Base-by-base conservation (phyloP, 345 rosid species). In the Sisymbrium altissimum region DNA sequence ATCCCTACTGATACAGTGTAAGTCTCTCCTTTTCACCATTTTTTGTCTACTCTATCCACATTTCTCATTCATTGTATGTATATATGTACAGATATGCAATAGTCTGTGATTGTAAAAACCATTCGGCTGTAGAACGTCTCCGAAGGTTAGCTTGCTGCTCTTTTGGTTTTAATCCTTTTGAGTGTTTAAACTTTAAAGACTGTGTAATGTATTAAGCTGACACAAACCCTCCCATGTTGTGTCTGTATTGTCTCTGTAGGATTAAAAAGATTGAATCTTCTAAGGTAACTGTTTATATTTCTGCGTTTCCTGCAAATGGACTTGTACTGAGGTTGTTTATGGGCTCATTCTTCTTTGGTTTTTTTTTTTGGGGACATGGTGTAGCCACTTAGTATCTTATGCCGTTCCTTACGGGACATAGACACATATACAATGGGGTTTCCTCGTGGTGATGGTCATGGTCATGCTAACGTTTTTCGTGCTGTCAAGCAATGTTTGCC, bases 301-400 rank as follows among this genome's bases (percentile, higher is more conserved):
- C 40, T 25, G 15, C 23, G 12, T 6, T 50, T 4, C n/a, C 56
- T 50, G 56, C 4, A 23, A 50, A 50, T 50, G 56, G 32, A 50
- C 57, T 6, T 50, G 1, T 21, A 21, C 54, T 19, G 12, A 21
- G n/a, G 7, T 21, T 50, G 56, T 50, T 49, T 49, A 6, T 54
- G 36, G 10, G 36, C 2, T 35, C 27, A 12, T n/a, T 25, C 13
- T 54, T 53, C 9, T 23, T 12, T 53, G 2, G 7, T 30, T 15
- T n/a, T 14, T 14, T 4, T 55, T 56, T n/a, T n/a, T n/a, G n/a
- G n/a, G 30, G 15, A 23, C 6, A 35, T 36, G 58, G 7, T 58
- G 89, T 88, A 94, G 96, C 98, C 97, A 36, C 90, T 94, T 41
- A 94, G 98, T 83, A 91, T 94, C 80, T 82, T 94, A 61, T 94